Evolutionary conservation across 306 rosid genomes (phyloP).

Genomic region (Prunus persica): DNA sequence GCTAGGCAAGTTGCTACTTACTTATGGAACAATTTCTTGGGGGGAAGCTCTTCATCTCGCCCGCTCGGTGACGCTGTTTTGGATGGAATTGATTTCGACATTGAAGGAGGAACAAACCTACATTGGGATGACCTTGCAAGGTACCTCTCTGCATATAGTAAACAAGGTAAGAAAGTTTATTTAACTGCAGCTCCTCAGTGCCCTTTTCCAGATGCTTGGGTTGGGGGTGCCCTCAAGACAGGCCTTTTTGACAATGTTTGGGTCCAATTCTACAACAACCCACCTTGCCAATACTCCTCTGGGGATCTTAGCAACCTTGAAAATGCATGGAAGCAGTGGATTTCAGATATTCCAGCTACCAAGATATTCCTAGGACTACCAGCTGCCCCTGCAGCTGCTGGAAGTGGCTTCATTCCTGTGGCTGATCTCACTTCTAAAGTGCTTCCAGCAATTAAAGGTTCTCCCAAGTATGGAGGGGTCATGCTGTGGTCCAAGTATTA

Average conservation of each 20-base stretch:
- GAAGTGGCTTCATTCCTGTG: constrained; percentile 50
- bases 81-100: constrained; percentile 67
- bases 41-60: constrained; percentile 46
- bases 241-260: constrained; percentile 63
- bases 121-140: constrained; percentile 56
- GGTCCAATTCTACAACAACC: constrained; percentile 67
- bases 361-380: constrained; percentile 57
- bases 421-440: constrained; percentile 36
- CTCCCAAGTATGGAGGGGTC: constrained; percentile 62
- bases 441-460: constrained; percentile 48
- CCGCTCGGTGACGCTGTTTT: constrained; percentile 50
- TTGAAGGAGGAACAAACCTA: constrained; percentile 52
- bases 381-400: constrained; percentile 52
- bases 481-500: constrained; percentile 81
- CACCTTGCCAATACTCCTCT: constrained; percentile 47
- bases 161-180: constrained; percentile 43
- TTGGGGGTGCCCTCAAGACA: constrained; percentile 47
- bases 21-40: constrained; percentile 62
- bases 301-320: constrained; percentile 37
- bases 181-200: constrained; percentile 60
- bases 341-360: constrained; percentile 33
- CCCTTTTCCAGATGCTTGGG: constrained; percentile 58
- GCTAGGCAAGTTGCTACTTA: constrained; percentile 47
- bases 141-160: constrained; percentile 37
- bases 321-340: constrained; percentile 57